Evolutionary conservation across 1,139 yeast genomes (phyloP), one percentile per base, ranked within the genome.

Genomic region (Pichia sp.): DNA sequence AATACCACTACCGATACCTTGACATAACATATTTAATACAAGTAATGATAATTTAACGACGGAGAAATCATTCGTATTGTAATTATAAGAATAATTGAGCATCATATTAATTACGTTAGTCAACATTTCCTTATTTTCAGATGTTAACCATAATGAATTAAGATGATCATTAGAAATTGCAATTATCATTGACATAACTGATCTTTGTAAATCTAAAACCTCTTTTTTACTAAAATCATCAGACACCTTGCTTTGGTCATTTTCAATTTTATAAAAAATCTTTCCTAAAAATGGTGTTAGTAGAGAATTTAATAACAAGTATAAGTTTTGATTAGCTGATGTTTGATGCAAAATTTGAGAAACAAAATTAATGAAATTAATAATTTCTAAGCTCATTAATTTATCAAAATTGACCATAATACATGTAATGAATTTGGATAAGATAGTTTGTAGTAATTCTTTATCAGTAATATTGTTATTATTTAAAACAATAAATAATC

Each of bases 281-380:
- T 86, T 86, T 46, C 73, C 74, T 42, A 87, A 71, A 44, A 92
- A 73, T 25, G 97, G 96, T 2, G 86, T 71, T 52, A 89, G 66
- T 53, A 92, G 69, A 50, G 82, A 81, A 59, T 84, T 81, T 53
- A 92, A 72, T 66, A 94, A 71, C 58, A 81, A 82, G 64, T 85
- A 88, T 41, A 78, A 81, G 57, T 86, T 84, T 43, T 72, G 71
- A 59, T 80, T 78, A 18, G 42, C 34, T 6, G 42, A 41, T 66
- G 84, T 88, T 58, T 74, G 78, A 66, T 92, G 97, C 44, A 86
- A 79, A 53, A 92, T 77, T 66, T 92, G 97, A 7, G 96, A 94
- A 57, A 92, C 70, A 63, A 92, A 92, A 45, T 92, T 78, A 50
- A 89, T 69, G 62, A 94, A 89, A 61, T 88, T 96, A 42, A 78